Percentiles rank a stretch among this genome's conserved stretches.
phyloP scores from a whole-genome alignment of 164 flowering plant species.

The Aristolochia californica region DNA sequence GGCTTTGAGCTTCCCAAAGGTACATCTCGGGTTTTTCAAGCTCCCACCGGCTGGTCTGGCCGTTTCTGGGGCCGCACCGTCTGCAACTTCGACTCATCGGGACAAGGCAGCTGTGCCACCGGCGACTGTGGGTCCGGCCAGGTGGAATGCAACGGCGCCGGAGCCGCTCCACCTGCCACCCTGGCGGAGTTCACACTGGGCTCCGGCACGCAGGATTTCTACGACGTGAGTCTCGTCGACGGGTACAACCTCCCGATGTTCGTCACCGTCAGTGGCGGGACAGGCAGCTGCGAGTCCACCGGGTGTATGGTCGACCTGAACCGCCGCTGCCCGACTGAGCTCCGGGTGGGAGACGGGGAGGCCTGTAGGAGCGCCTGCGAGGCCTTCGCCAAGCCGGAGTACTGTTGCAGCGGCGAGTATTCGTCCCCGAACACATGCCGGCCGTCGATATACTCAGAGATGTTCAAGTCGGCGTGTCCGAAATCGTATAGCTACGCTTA shows the following conservation, averaged over 20 bases:
- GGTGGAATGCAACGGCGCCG: conserved; percentile 65
- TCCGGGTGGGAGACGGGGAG: conserved; percentile 22
- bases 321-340: conserved; percentile 34
- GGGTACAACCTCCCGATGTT: conserved; percentile 67
- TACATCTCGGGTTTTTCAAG: conserved; percentile 39
- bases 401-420: conserved; percentile 59
- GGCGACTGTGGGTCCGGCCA: conserved; percentile 76
- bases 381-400: conserved; percentile 52
- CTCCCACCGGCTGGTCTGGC: conserved; percentile 86
- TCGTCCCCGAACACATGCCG: conserved; percentile 38
- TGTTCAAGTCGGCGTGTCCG: conserved; percentile 58
- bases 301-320: conserved; percentile 51
- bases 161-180: conserved; percentile 79
- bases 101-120: conserved; percentile 50
- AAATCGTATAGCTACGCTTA: conserved; percentile 59
- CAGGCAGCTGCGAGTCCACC: conserved; percentile 38
- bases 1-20: conserved; percentile 62
- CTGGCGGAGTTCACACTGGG: conserved; percentile 85
- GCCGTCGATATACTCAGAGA: conserved; percentile 48
- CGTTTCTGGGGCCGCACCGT: conserved; percentile 88
- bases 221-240: conserved; percentile 74
- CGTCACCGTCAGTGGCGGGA: conserved; percentile 36
- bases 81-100: conserved; percentile 51
- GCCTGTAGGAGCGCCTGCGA: conserved; percentile 71
- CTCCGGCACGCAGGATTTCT: conserved; percentile 48